phyloP scores from a whole-genome alignment of 2,329 filamentous ascomycete species.

The Thelonectria olida region DNA sequence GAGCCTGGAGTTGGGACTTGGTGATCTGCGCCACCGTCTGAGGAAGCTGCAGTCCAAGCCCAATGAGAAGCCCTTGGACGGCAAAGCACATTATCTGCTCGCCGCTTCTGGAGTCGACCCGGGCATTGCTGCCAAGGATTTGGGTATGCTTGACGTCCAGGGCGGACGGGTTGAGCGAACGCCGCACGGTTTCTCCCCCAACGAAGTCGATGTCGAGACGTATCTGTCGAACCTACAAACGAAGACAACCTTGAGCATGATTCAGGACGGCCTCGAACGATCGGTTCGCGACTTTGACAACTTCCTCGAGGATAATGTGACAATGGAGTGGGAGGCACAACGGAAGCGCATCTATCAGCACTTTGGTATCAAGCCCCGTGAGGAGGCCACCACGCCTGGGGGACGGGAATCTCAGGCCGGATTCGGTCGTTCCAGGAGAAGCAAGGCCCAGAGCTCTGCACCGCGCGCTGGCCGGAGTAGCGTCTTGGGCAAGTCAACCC shows the following conservation, averaged over 20 bases:
- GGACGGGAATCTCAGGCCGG: conserved; percentile 61
- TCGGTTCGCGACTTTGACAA: conserved; percentile 91
- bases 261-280: conserved; percentile 88
- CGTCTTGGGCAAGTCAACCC: conserved; percentile 66
- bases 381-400: conserved; percentile 53
- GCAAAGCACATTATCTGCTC: conserved; percentile 86
- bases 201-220: conserved; percentile 75
- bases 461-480: conserved; percentile 61
- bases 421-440: conserved; percentile 68
- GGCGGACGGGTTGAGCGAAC: conserved; percentile 56
- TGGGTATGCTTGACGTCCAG: conserved; percentile 78
- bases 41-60: conserved; percentile 75
- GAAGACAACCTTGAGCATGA: conserved; percentile 90
- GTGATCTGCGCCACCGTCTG: conserved; percentile 88
- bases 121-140: conserved; percentile 83
- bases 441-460: conserved; percentile 60
- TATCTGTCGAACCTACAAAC: conserved; percentile 89
- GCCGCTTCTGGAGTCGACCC: conserved; percentile 94
- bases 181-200: conserved; percentile 51
- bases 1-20: conserved; percentile 87
- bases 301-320: conserved; percentile 93
- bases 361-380: conserved; percentile 81
- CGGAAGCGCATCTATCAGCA: conserved; percentile 94
- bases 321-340: conserved; percentile 95
- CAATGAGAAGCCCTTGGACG: conserved; percentile 61